Evolutionary conservation across 176 grass and related monocot species (phyloP).

Genomic region (Coix lacrymajobi): DNA sequence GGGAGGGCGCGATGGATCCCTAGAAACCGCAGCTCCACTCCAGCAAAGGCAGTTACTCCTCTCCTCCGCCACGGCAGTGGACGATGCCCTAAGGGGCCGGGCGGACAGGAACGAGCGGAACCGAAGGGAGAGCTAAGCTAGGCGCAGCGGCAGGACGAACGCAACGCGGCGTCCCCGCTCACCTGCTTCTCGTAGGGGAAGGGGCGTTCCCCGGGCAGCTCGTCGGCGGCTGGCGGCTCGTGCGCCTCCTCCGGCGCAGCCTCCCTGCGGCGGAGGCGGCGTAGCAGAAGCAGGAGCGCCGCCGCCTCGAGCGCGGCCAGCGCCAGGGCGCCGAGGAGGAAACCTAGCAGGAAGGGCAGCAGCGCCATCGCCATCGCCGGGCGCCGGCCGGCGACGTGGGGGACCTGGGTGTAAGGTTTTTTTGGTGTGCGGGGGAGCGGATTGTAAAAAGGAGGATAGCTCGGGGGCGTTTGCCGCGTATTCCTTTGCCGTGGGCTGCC

Average conservation of each 20-base stretch:
- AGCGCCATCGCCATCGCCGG: conserved; percentile 43
- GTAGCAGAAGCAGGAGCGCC: conserved; percentile 30
- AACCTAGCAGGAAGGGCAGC: conserved; percentile 53
- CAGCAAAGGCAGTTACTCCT: not conserved
- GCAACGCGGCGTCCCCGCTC: not conserved
- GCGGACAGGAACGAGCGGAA: not conserved
- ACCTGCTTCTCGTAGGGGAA: conserved; percentile 71
- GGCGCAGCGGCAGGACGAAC: not conserved
- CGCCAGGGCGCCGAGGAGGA: conserved; percentile 48
- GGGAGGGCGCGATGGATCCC: not conserved
- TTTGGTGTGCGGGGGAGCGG: not conserved
- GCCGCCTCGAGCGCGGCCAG: conserved; percentile 49
- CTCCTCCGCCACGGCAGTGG: not conserved
- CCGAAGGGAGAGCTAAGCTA: not conserved
- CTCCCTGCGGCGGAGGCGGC: conserved; percentile 42
- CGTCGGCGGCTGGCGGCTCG: conserved; percentile 1
- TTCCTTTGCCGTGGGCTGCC: not conserved
- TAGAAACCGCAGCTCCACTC: not conserved
- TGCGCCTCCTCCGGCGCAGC: not conserved
- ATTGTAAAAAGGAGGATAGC: conserved; percentile 7
- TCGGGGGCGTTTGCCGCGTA: conserved; percentile 23
- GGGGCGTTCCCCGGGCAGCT: conserved; percentile 51
- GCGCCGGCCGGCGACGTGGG: not conserved
- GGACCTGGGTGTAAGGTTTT: not conserved
- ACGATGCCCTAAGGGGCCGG: not conserved